Evolutionary conservation across 306 rosid genomes (phyloP), one percentile per base, ranked within the genome.

Genomic region (Cucurbita ficifolia): DNA sequence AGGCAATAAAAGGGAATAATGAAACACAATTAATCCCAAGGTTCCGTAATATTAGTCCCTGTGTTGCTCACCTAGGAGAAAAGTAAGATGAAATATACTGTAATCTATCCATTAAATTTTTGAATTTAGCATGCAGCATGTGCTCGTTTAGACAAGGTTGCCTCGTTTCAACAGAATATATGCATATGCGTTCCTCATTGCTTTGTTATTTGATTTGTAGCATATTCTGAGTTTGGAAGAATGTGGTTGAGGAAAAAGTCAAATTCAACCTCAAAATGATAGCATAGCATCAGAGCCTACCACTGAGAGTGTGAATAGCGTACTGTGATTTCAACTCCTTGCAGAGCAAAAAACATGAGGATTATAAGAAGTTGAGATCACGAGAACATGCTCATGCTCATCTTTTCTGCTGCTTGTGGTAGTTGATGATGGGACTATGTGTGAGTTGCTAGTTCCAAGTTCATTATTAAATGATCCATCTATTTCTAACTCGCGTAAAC

Each of bases 401-500:
- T n/a, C 14, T 64, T 65, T 45, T 22, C 56, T 46, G 55, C 42
- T 68, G 39, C 42, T 46, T 22, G 42, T 68, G 13, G 40, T 5
- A 22, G 56, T 22, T 68, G 55, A 68, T 49, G 52, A 43, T 12
- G 22, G 8, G 22, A 46, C n/a, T n/a, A n/a, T n/a, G n/a, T n/a
- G n/a, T n/a, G n/a, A n/a, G n/a, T n/a, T n/a, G n/a, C n/a, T n/a
- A n/a, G n/a, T n/a, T n/a, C n/a, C n/a, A n/a, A n/a, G n/a, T n/a
- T n/a, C n/a, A n/a, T n/a, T 10, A 39, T 18, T 39, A 64, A 76
- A 56, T 61, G 51, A 57, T 76, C 46, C 68, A 11, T n/a, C n/a
- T n/a, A n/a, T n/a, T 35, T 78, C 67, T 42, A 19, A 67, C 38
- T 64, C 67, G 18, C 75, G 82, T 21, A 12, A 68, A 19, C 21